Conservation (phyloP, 768 basidiomycete genomes). For the Leccinellum rugosiceps region DNA sequence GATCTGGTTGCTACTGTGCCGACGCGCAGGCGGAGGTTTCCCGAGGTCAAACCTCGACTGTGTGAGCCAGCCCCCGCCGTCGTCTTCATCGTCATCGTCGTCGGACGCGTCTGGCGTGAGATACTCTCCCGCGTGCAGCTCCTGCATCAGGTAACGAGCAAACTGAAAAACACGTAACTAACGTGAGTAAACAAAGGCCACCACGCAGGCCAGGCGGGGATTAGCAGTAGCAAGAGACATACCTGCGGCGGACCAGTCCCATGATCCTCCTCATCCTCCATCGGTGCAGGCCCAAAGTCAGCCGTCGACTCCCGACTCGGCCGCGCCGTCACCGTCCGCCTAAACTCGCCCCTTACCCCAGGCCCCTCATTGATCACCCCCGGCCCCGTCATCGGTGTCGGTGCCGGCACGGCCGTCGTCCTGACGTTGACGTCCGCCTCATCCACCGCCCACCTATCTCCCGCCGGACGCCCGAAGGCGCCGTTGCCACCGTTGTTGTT, state of each 20-base stretch:
- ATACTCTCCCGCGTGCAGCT: constrained; percentile 62
- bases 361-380: constrained; percentile 9
- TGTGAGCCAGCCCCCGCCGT: constrained; percentile 76
- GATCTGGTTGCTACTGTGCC: constrained; percentile 35
- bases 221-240: constrained; percentile 8
- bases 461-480: constrained; percentile 16
- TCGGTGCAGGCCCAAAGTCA: constrained; percentile 58
- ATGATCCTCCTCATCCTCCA: constrained; percentile 47
- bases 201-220: not conserved
- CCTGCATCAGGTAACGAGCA: constrained; percentile 72
- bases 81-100: constrained; percentile 58
- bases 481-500: constrained; percentile 17
- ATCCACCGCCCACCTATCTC: constrained; percentile 65
- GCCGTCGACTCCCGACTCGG: constrained; percentile 52
- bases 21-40: constrained; percentile 46
- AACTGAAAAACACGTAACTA: constrained; percentile 46
- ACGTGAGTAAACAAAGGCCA: not conserved
- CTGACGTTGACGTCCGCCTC: constrained; percentile 49
- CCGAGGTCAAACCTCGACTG: constrained; percentile 68
- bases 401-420: constrained; percentile 19
- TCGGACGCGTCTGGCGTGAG: constrained; percentile 52
- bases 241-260: constrained; percentile 46
- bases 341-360: constrained; percentile 56
- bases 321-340: constrained; percentile 41
- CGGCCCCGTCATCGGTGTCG: not conserved